These are phyloP conservation scores for Aspergillus neotritici DNA, from an alignment of 2,329 filamentous ascomycete genomes.

Conservation along the genomic window DNA sequence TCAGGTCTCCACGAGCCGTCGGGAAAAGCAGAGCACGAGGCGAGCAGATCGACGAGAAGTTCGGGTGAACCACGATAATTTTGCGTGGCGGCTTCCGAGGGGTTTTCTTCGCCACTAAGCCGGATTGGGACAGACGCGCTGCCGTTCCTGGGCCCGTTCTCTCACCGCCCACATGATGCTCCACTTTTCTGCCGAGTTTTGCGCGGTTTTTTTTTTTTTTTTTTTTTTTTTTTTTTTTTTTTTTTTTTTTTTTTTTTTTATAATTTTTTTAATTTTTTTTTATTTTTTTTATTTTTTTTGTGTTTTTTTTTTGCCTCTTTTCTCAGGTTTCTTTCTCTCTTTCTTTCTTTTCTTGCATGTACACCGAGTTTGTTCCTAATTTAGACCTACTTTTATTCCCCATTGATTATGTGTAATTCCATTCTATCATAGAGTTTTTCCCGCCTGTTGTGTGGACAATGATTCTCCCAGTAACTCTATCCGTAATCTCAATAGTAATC, in stretches of 20 bases:
- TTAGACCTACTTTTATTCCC: no score
- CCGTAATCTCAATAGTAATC: no score
- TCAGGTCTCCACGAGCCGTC: no score
- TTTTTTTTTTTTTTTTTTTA: not conserved
- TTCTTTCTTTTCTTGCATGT: not conserved
- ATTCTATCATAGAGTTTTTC: no score
- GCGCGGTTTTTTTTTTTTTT: not conserved
- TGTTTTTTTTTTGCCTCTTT: not conserved
- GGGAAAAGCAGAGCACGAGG: not conserved
- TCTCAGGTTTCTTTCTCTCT: not conserved
- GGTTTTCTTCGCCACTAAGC: slow-evolving; percentile 4
- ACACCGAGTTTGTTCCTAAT: not conserved
- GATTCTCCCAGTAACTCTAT: no score
- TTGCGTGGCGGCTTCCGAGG: slow-evolving; percentile 5
- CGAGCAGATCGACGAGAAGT: slow-evolving; percentile 1
- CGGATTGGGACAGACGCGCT: slow-evolving; percentile 4
- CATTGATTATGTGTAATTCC: no score
- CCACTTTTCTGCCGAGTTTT: slow-evolving; percentile 1
- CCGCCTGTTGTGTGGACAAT: no score
- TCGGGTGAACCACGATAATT: slow-evolving; percentile 6
- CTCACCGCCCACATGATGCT: slow-evolving; percentile 15
- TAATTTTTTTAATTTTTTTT: slow-evolving; percentile 1
- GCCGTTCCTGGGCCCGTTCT: slow-evolving; percentile 7
- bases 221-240: not conserved
- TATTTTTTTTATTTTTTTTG: not conserved